These are phyloP conservation scores for Talaromyces thailandensis DNA, from an alignment of 495 filamentous ascomycete genomes.

Conservation along the genomic window DNA sequence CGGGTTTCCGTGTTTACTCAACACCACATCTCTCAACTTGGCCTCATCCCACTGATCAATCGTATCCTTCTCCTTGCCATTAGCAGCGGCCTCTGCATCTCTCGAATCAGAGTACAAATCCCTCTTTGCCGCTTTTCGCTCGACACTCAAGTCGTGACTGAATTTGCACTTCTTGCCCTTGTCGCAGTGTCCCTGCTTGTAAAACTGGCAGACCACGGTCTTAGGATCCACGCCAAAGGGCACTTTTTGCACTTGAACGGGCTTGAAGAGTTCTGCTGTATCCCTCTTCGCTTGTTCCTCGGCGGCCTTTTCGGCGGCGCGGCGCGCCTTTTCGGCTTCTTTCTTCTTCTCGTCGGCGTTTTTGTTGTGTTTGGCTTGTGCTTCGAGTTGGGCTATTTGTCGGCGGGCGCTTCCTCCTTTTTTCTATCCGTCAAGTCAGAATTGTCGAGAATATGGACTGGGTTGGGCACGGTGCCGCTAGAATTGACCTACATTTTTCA, in stretches of 20 bases:
- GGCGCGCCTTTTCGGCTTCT: constrained; percentile 77
- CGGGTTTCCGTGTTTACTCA: constrained; percentile 96
- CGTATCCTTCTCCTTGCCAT: constrained; percentile 82
- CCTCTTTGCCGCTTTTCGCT: constrained; percentile 87
- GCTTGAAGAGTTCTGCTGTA: constrained; percentile 80
- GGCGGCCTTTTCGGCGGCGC: constrained; percentile 81
- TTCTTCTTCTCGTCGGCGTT: constrained; percentile 79
- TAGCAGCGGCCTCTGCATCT: constrained; percentile 54
- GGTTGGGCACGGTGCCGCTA: constrained; percentile 1
- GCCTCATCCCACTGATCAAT: constrained; percentile 97
- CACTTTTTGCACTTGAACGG: constrained; percentile 90
- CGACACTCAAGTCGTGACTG: constrained; percentile 79
- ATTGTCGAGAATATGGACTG: not conserved
- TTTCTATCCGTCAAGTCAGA: constrained; percentile 41
- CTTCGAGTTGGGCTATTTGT: constrained; percentile 71
- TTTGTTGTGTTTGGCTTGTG: constrained; percentile 60
- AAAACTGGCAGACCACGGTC: constrained; percentile 93
- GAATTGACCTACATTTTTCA: constrained; percentile 73
- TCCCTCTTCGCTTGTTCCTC: constrained; percentile 73
- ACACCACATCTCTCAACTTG: constrained; percentile 80
- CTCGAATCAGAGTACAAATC: constrained; percentile 83
- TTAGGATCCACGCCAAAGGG: constrained; percentile 97
- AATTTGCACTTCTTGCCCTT: constrained; percentile 99
- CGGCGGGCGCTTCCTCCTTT: constrained; percentile 86
- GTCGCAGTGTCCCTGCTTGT: constrained; percentile 93